These are phyloP conservation scores for Mycocentrospora acerina DNA, from an alignment of 2,329 filamentous ascomycete species.

Conservation along the genomic window DNA sequence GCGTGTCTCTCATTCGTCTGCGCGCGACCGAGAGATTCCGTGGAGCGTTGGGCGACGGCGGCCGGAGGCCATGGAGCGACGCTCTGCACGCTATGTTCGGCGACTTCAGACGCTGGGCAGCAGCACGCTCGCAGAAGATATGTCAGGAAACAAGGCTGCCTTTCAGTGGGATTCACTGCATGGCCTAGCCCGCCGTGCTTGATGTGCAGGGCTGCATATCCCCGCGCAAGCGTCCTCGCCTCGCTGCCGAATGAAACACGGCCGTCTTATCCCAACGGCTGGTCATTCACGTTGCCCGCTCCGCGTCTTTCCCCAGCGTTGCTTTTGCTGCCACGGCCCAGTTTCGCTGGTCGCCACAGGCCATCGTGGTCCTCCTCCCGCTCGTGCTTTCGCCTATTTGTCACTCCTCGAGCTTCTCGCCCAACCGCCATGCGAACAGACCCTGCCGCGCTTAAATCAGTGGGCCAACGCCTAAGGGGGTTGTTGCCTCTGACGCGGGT, in stretches of 20 bases:
- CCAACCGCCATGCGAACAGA: too few species aligned
- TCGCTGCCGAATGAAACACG: not conserved
- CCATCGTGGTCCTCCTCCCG: too few species aligned
- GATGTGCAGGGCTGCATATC: conserved; percentile 21
- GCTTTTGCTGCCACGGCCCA: too few species aligned
- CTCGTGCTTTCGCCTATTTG: too few species aligned
- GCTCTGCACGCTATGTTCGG: conserved; percentile 18
- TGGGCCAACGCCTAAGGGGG: too few species aligned
- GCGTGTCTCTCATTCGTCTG: conserved; percentile 23
- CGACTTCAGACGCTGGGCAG: conserved; percentile 17
- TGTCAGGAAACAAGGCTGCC: conserved; percentile 23
- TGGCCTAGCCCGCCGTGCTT: conserved; percentile 20
- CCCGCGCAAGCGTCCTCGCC: conserved; percentile 14
- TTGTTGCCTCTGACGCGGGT: too few species aligned
- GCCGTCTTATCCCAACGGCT: not conserved
- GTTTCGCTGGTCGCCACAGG: too few species aligned
- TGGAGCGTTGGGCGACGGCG: conserved; percentile 19
- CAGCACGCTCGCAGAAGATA: conserved; percentile 23
- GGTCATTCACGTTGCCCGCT: not conserved
- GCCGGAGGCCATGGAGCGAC: conserved; percentile 23
- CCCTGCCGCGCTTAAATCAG: too few species aligned
- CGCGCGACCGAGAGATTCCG: conserved; percentile 14
- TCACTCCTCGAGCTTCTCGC: too few species aligned
- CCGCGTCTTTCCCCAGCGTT: too few species aligned
- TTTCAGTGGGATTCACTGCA: conserved; percentile 21